phyloP scores from a whole-genome alignment of 208 protist genomes.

The Crithidia fasciculata region DNA sequence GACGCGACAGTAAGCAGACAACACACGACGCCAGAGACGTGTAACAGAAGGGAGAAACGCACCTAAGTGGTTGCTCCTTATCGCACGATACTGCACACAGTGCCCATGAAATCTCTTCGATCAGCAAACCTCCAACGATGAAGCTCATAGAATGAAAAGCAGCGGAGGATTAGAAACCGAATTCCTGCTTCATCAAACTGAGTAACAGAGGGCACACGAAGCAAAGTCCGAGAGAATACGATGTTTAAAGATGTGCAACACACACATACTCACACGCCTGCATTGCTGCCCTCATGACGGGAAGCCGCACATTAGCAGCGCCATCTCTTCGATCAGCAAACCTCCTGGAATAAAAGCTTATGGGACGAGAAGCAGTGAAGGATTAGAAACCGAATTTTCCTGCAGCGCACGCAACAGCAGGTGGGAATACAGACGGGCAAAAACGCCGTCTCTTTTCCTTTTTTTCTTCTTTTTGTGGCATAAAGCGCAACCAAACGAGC shows the following conservation, averaged over 20 bases:
- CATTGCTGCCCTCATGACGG: background rate
- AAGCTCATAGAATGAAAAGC: conserved; percentile 23
- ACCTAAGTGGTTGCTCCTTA: background rate
- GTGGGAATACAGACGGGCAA: background rate
- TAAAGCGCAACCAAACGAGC: no score
- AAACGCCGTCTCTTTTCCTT: background rate
- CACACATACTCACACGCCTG: no score
- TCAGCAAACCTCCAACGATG: conserved; percentile 42
- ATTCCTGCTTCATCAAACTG: background rate
- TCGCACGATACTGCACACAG: background rate
- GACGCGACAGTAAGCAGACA: background rate
- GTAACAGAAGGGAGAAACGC: no score
- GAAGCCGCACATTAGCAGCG: background rate
- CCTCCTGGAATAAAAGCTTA: conserved; percentile 34
- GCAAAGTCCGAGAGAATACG: no score
- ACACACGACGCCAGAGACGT: background rate
- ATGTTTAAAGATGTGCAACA: no score
- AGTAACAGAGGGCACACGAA: no score
- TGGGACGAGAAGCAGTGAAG: conserved; percentile 14
- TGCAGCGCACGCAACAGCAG: background rate
- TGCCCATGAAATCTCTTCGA: conserved; percentile 36
- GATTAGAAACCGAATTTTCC: conserved; percentile 52
- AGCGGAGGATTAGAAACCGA: conserved; percentile 49
- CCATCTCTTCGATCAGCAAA: conserved; percentile 56
- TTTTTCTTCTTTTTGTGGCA: no score